Evolutionary conservation across 1,284 basidiomycete species (phyloP).

Genomic region (Afroboletus lepidellus): DNA sequence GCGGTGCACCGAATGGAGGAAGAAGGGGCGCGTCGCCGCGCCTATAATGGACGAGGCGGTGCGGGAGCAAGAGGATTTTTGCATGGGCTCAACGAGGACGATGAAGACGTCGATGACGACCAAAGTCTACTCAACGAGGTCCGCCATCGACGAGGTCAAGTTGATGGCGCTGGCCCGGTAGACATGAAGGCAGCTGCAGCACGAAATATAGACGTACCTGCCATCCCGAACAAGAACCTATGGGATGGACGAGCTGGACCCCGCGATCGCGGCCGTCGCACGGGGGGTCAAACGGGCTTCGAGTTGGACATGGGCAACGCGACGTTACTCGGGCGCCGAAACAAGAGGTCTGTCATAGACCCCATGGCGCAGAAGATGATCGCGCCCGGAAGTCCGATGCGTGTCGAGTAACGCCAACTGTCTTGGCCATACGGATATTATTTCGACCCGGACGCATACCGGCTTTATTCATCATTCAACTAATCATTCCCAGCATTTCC

Average conservation of each 20-base stretch:
- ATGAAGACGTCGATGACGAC: constrained; percentile 56
- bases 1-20: constrained; percentile 99
- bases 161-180: constrained; percentile 28
- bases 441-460: not conserved
- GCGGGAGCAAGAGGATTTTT: constrained; percentile 82
- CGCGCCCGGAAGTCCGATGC: constrained; percentile 42
- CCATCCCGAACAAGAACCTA: constrained; percentile 15
- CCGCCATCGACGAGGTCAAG: constrained; percentile 48
- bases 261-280: constrained; percentile 55
- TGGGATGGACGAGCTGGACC: constrained; percentile 73
- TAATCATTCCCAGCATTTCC: not conserved
- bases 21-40: constrained; percentile 85
- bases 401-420: constrained; percentile 18
- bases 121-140: constrained; percentile 46
- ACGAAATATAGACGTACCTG: constrained; percentile 36
- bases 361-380: constrained; percentile 37
- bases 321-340: constrained; percentile 76
- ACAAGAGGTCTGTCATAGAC: constrained; percentile 39
- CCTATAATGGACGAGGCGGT: constrained; percentile 74
- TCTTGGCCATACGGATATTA: not conserved
- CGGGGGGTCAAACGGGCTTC: constrained; percentile 47
- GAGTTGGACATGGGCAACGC: constrained; percentile 84
- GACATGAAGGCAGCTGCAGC: constrained; percentile 36
- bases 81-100: constrained; percentile 89
- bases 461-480: not conserved